Conservation (phyloP, 176 grass and related monocot genomes). For the Aechmea fasciata region DNA sequence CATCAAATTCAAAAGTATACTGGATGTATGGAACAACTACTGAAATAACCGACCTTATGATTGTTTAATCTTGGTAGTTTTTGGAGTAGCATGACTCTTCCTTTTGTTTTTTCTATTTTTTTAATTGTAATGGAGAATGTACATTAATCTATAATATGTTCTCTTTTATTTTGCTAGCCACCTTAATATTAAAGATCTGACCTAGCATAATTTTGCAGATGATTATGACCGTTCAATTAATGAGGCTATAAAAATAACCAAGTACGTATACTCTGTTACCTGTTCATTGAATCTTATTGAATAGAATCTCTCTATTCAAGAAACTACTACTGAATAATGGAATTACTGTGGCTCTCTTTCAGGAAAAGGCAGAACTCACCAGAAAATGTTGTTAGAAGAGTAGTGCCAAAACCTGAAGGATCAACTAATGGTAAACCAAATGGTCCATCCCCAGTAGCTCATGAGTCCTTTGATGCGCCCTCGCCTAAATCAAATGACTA, state of each 20-base stretch:
- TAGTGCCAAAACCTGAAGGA: constrained; percentile 43
- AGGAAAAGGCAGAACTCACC: constrained; percentile 63
- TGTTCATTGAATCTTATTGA: constrained; percentile 1
- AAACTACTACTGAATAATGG: neutral
- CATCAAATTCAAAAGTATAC: too few relatives aligned
- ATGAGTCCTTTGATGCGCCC: constrained; percentile 38
- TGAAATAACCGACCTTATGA: too few relatives aligned
- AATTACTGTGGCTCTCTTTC: constrained; percentile 11
- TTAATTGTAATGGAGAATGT: too few relatives aligned
- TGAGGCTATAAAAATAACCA: constrained; percentile 89
- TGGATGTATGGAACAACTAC: too few relatives aligned
- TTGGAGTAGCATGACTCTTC: too few relatives aligned
- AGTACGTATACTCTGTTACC: constrained; percentile 46
- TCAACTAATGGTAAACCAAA: constrained; percentile 71
- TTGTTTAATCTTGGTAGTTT: too few relatives aligned
- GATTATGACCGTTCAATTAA: constrained; percentile 97
- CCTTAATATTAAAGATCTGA: neutral
- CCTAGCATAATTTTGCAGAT: constrained; percentile 52
- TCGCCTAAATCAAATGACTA: constrained; percentile 62
- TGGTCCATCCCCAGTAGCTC: constrained; percentile 44
- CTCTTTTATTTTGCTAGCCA: too few relatives aligned
- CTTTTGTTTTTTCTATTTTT: too few relatives aligned
- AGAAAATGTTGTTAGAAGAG: constrained; percentile 48
- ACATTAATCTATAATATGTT: too few relatives aligned
- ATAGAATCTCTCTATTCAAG: neutral